Conservation (phyloP, 169 alveolate genomes). For the Eimeria maxima region DNA sequence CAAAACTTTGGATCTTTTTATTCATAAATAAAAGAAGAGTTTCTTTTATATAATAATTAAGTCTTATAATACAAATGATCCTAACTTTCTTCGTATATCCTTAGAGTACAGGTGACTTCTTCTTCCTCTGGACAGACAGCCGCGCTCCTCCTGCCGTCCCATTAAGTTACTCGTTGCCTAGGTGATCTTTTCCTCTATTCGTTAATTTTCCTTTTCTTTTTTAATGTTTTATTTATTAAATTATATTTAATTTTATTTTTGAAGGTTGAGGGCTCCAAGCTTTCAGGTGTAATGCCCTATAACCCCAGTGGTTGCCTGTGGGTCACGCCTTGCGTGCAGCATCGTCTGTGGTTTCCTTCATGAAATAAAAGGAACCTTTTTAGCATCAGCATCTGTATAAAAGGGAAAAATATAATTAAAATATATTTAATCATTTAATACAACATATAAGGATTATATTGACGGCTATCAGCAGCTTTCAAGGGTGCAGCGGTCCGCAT, state of each 20-base stretch:
- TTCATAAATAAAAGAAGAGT: not conserved
- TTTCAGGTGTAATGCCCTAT: not conserved
- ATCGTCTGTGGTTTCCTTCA: not conserved
- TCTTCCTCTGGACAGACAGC: not conserved
- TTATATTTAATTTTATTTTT: too few relatives aligned
- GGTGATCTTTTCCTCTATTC: not conserved
- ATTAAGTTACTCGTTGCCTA: not conserved
- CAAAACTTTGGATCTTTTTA: not conserved
- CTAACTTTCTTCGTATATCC: not conserved
- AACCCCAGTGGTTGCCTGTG: not conserved
- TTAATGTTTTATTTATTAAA: too few relatives aligned
- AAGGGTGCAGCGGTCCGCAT: not conserved
- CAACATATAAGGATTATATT: not conserved
- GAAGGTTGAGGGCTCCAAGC: not conserved
- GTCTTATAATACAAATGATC: too few relatives aligned
- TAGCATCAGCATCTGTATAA: not conserved
- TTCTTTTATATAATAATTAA: too few relatives aligned
- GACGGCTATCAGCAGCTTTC: not conserved
- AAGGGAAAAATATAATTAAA: not conserved
- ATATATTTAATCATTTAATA: not conserved
- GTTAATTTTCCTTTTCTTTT: too few relatives aligned
- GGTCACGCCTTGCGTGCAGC: not conserved
- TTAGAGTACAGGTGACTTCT: not conserved
- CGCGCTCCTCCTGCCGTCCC: not conserved
- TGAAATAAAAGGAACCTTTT: not conserved